Evolutionary conservation across 2,329 filamentous ascomycete species (phyloP).

Genomic region (Sporothrix pallida): DNA sequence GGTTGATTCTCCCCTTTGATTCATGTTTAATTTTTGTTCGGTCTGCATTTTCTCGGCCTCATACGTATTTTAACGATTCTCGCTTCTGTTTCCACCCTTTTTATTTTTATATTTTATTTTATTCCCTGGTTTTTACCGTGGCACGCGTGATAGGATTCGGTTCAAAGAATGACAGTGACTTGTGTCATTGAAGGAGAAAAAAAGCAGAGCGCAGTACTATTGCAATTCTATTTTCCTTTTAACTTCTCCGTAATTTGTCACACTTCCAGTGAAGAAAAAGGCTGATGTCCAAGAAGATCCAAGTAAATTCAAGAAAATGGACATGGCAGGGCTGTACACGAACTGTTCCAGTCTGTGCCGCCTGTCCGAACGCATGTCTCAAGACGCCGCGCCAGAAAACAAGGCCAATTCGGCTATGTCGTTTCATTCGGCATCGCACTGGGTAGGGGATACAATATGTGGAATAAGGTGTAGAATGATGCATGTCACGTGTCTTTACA

Average conservation of each 20-base stretch:
- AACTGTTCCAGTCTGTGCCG: neutral
- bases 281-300: neutral
- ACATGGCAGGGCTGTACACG: too few species aligned
- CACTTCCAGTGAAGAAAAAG: neutral
- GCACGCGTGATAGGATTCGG: slow-evolving; percentile 16
- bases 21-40: neutral
- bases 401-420: neutral
- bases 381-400: neutral
- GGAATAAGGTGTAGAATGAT: neutral
- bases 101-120: neutral
- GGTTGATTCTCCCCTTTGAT: neutral
- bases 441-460: neutral
- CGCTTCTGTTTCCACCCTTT: too few species aligned
- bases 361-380: neutral
- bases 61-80: slow-evolving; percentile 4
- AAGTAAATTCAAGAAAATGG: neutral
- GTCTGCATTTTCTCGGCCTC: neutral
- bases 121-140: slow-evolving; percentile 2
- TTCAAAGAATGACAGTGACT: neutral
- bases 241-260: neutral
- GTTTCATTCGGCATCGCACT: neutral
- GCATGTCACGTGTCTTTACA: neutral
- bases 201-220: neutral
- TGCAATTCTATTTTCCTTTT: neutral
- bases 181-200: neutral